Base-by-base conservation (phyloP, 352 stramenopile species). In the Lagenidium sp. region DNA sequence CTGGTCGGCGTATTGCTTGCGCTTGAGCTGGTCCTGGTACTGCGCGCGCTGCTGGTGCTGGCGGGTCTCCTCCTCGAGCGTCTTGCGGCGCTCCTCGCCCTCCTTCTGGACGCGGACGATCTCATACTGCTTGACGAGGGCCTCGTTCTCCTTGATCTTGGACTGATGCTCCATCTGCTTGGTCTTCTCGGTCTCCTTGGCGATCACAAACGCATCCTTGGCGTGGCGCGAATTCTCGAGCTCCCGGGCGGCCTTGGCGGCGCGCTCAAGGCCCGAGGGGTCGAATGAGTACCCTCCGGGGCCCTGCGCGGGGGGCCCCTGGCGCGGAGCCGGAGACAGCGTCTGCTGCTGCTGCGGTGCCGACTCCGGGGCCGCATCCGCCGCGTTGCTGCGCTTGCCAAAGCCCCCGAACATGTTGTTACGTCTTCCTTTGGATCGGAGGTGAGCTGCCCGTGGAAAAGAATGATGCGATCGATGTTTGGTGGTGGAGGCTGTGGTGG, bases 21-120 rank as follows among this genome's bases (percentile, higher is more conserved):
- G 88, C 79, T 99, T 97, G 39, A 99, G 85, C 63, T 99, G 85
- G 75, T 99, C 96, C 61, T 95, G 83, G 74, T 99, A 99, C 65
- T 99, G 88, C 34, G 88, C 91, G 47, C 93, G 77, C 60, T 96
- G 78, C 69, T 97, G 92, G 65, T 98, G 91, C 71, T 99, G 93
- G 45, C 97, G 90, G 13, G 95, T 98, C 73, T 99, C 92, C 40
- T 96, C 83, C 58, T 98, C 94, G 11, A 99, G 69, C 22, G 95
- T 98, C 74, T 98, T 98, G 42, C 95, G 82, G 43, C 89, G 90
- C 69, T 98, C 93, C 55, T 98, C 94, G 20, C 81, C 95, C 66
- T 98, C 93, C 47, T 96, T 95, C 69, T 97, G 84, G 61, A 98
- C 94, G 48, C 95, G 94, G 65, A 97, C 79, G 23, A 97, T 87